These are phyloP conservation scores for Aspergillus bertholletiae DNA, from an alignment of 495 filamentous ascomycete species.

Conservation along the genomic window DNA sequence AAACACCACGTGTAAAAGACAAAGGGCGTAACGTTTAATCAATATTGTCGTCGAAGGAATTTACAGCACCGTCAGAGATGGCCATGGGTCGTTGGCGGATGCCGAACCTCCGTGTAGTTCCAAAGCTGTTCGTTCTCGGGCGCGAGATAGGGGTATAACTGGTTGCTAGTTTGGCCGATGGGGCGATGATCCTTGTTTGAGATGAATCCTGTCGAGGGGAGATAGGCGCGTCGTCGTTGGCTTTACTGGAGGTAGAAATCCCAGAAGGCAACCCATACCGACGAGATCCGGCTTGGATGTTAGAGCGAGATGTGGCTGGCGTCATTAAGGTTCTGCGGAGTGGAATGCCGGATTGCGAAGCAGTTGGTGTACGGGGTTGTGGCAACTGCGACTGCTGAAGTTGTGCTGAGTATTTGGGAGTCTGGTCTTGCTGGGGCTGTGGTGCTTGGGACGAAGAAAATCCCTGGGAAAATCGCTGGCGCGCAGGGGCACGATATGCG, in stretches of 20 bases:
- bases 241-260: constrained; percentile 16
- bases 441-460: constrained; percentile 30
- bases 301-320: constrained; percentile 40
- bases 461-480: constrained; percentile 40
- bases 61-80: constrained; percentile 24
- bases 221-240: constrained; percentile 8
- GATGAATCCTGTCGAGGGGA: constrained; percentile 22
- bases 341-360: constrained; percentile 38
- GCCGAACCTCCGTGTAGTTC: constrained; percentile 32
- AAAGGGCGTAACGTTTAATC: constrained; percentile 17
- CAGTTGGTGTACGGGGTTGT: constrained; percentile 39
- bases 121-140: constrained; percentile 39
- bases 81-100: constrained; percentile 32
- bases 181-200: constrained; percentile 35
- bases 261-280: constrained; percentile 39
- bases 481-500: constrained; percentile 26
- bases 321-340: constrained; percentile 42
- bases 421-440: constrained; percentile 21
- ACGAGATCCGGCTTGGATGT: constrained; percentile 44
- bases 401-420: constrained; percentile 14
- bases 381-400: constrained; percentile 24
- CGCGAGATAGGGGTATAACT: constrained; percentile 44
- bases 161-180: constrained; percentile 36
- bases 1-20: constrained; percentile 2
- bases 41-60: constrained; percentile 34